Percentiles rank a stretch among this genome's conserved stretches.
Evolutionary conservation across 225 moss, liverwort and hornwort genomes (phyloP).

Genomic region (Lunularia cruciata): DNA sequence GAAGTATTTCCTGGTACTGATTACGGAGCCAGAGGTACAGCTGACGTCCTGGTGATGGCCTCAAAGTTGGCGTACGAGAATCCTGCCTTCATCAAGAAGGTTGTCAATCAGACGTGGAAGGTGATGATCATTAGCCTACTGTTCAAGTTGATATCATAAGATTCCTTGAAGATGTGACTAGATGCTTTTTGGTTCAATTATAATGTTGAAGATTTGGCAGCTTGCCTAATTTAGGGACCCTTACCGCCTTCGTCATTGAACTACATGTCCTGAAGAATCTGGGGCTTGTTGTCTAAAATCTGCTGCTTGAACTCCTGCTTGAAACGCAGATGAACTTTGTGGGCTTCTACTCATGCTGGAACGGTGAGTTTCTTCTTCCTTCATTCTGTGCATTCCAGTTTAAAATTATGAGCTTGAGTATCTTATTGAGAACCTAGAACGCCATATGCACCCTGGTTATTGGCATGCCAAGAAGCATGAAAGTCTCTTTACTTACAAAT

Average conservation of each 20-base stretch:
- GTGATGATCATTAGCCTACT: too few species aligned
- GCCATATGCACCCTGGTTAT: too few species aligned
- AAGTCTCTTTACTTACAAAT: too few species aligned
- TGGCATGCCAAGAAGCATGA: too few species aligned
- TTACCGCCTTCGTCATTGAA: too few species aligned
- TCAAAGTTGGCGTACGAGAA: constrained; percentile 74
- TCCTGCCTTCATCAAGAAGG: constrained; percentile 36
- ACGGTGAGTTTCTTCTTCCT: constrained; percentile 38
- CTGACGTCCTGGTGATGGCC: constrained; percentile 66
- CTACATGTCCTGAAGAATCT: too few species aligned
- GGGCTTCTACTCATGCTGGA: constrained; percentile 61
- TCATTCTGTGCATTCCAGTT: not conserved
- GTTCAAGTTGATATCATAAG: not conserved
- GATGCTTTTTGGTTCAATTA: too few species aligned
- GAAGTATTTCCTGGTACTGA: constrained; percentile 35
- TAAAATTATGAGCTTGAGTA: not conserved
- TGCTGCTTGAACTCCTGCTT: not conserved
- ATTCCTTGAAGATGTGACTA: too few species aligned
- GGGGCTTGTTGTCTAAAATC: not conserved
- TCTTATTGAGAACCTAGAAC: not conserved
- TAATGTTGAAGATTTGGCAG: not conserved
- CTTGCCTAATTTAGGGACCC: not conserved
- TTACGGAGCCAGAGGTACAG: constrained; percentile 47
- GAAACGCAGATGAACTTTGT: constrained; percentile 65
- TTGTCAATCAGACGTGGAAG: constrained; percentile 46